phyloP scores from a whole-genome alignment of 1,139 yeast genomes.

The Lodderomyces pseudojiufengensis region DNA sequence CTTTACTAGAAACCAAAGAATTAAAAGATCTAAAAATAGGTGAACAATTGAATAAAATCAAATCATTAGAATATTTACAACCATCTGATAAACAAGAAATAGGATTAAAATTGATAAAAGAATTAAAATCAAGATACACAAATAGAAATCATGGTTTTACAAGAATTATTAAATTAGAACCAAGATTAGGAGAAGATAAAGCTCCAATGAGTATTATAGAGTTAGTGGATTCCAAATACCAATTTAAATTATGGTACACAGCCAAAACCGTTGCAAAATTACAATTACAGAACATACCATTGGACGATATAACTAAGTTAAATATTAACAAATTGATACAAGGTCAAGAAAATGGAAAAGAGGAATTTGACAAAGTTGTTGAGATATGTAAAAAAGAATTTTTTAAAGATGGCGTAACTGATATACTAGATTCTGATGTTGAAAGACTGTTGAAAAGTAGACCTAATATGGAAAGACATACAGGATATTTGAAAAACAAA shows the following conservation, averaged over 20 bases:
- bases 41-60: conserved; percentile 20
- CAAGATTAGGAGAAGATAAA: conserved; percentile 78
- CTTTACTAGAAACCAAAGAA: conserved; percentile 21
- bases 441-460: conserved; percentile 22
- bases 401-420: conserved; percentile 32
- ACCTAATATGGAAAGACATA: conserved; percentile 25
- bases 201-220: conserved; percentile 91
- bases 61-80: conserved; percentile 35
- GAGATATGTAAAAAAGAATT: conserved; percentile 60
- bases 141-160: conserved; percentile 79
- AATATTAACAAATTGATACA: conserved; percentile 53
- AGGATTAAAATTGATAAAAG: conserved; percentile 60
- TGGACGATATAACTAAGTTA: conserved; percentile 56
- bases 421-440: conserved; percentile 22
- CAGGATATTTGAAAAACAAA: conserved; percentile 23
- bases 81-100: conserved; percentile 38
- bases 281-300: conserved; percentile 59
- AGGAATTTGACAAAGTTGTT: conserved; percentile 57
- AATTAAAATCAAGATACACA: conserved; percentile 60
- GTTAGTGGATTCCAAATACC: conserved; percentile 72
- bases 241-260: conserved; percentile 70
- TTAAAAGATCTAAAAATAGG: conserved; percentile 9
- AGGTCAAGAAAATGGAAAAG: conserved; percentile 48
- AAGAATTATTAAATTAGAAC: conserved; percentile 78
- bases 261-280: conserved; percentile 81